These are phyloP conservation scores for Climacium dendroides DNA, from an alignment of 225 moss, liverwort and hornwort species.

Conservation along the genomic window DNA sequence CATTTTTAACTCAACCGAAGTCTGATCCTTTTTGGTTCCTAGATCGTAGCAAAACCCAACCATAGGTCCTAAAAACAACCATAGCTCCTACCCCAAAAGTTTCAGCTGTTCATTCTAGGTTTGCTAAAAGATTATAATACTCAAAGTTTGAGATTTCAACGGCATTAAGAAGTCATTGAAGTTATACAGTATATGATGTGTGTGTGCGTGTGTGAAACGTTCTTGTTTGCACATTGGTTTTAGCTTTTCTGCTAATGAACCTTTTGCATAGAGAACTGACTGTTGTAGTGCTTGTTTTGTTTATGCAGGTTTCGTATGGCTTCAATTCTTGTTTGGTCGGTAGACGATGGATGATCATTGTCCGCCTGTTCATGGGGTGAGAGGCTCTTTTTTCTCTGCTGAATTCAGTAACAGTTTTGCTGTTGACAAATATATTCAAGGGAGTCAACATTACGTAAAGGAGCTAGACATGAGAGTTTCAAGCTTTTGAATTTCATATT, in stretches of 20 bases:
- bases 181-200: no score
- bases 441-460: not conserved
- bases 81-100: not conserved
- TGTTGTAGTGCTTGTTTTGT: not conserved
- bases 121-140: not conserved
- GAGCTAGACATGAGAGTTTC: not conserved
- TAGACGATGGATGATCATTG: slow-evolving; percentile 31
- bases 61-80: not conserved
- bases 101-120: not conserved
- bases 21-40: not conserved
- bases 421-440: not conserved
- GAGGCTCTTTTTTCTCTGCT: not conserved
- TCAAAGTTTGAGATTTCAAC: not conserved
- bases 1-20: not conserved
- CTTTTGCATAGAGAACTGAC: not conserved
- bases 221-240: not conserved
- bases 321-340: slow-evolving; percentile 59
- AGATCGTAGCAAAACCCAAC: not conserved
- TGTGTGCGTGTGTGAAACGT: not conserved
- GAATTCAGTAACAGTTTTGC: not conserved
- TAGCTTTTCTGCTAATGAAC: not conserved
- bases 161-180: not conserved
- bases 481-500: not conserved
- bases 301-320: slow-evolving; percentile 54
- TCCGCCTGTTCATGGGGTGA: slow-evolving; percentile 60